Evolutionary conservation across 2,329 filamentous ascomycete species (phyloP), one percentile per base, ranked within the genome.

Genomic region (Exutisphaerella laricina): DNA sequence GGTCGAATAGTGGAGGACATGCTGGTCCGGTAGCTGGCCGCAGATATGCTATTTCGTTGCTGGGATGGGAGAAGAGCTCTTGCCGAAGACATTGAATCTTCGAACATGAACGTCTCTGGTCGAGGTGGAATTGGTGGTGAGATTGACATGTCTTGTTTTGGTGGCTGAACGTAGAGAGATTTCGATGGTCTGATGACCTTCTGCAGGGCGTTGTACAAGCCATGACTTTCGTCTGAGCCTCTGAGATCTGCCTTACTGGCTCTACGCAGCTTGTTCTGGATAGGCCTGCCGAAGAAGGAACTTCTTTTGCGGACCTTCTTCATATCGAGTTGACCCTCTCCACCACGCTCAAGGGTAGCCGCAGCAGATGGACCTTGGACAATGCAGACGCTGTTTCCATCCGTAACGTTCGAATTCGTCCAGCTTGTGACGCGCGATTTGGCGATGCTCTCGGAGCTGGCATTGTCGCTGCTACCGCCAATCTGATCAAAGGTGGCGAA

Each of bases 391-490:
- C 60, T 77, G 4, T 72, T 63, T 2, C 76, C 72, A 2, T 75
- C 79, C 43, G 73, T 73, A 1, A 72, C 70, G 1, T 75, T 77
- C 0, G 82, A 84, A 48, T 79, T 78, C 4, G 75, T 76, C 84
- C 84, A 87, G 60, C 83, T 88, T 2, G 82, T 85, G 38, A 85
- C 77, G 16, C 82, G 68, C n/a, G 80, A 84, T 50, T 69, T 76
- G 14, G 78, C 73, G 28, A 77, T 73, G 10, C 63, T 67, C 1
- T 55, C 56, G 38, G 63, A 64, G 29, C 61, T 62, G 46, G 72
- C 79, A 46, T 74, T 74, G n/a, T n/a, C n/a, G 4, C 79, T 49
- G 29, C 33, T 39, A 26, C 12, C 72, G 61, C 18, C 12, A 13
- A 21, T 28, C 6, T 18, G 32, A 17, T 14, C 25, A 9, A 38